Base-by-base conservation (phyloP, 176 grass and related monocot genomes). In the Pontederia crassipes region DNA sequence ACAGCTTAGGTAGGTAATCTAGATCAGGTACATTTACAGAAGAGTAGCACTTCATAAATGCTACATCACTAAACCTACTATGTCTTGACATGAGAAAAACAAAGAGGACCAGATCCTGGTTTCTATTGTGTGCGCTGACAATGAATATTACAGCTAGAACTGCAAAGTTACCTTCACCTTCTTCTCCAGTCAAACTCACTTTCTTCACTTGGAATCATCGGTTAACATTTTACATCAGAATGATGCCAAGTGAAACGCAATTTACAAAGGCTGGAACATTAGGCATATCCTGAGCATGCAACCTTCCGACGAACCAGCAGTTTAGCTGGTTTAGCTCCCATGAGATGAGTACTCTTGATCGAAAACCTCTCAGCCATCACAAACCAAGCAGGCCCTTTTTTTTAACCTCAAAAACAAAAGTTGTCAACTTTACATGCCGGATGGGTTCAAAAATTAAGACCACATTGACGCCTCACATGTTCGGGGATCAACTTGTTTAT, bases 401-500 rank as follows among this genome's bases (percentile, higher is more conserved):
- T 26, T 4, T 54, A 35, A 10, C 10, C 10, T 46, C 45, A 8
- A 18, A 16, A 48, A 47, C 28, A 40, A 8, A n/a, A 9, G n/a
- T 45, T 17, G 0, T 12, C 16, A 24, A 9, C 5, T 46, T 17
- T 48, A 63, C 17, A 16, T 48, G 9, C 77, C 82, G 10, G 68
- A 59, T 15, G 62, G 18, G 11, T 57, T 71, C 49, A 63, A 68
- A 27, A 78, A 72, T 49, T 84, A 51, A 87, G 66, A 66, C 84
- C 87, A 47, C 56, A 79, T 77, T 90, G 80, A 12, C 83, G 69
- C 70, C 48, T 79, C 67, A 78, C 78, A 79, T 95, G 83, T 27
- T 90, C 90, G 58, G 90, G 90, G 60, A 90, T 82, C 83, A 95
- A 64, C 67, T 88, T 84, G 86, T 77, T 77, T 54, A 90, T 73